Base-by-base conservation (phyloP, 106 monocot species). In the Platanthera zijinensis region DNA sequence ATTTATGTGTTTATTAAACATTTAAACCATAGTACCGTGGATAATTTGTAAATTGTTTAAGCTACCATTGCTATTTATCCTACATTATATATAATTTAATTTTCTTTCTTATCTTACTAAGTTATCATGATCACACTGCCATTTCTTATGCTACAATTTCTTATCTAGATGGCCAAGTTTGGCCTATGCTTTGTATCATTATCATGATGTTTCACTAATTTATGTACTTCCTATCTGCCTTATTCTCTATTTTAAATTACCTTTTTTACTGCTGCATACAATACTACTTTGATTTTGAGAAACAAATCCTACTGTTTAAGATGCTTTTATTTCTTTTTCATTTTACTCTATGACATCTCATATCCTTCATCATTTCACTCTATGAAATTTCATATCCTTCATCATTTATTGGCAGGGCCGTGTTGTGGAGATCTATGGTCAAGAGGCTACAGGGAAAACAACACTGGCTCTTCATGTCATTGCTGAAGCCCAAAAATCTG, bases 381-480 rank as follows among this genome's bases (percentile, higher is more conserved):
- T 32, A 0, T 32, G 1, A 10, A 2, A 30, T 66, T 66, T 66
- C 7, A 10, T 66, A 11, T 66, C 11, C 10, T 66, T 19, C 6
- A 66, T 12, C 17, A 2, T 66, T 30, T 66, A 12, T 66, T 66
- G 8, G 25, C 32, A 97, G 97, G 94, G 97, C 12, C 91, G 97
- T n/a, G 94, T 99, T 68, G 89, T 99, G 8, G 97, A 99, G 79
- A 79, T 99, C 50, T 99, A 89, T 90, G 97, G 97, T 48, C 97
- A 91, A 81, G 97, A 99, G 80, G 97, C 97, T 74, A 90, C 97
- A 46, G 97, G 97, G 12, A 99, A 99, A 78, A 99, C 94, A 18
- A 99, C 97, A 53, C 89, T 99, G 77, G 94, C 94, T 51, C 96
- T 97, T 84, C 96, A 97, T 85, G 91, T 97, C 68, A 91, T 97